Conservation (phyloP, 768 basidiomycete species). For the Lactifluus echinatus region DNA sequence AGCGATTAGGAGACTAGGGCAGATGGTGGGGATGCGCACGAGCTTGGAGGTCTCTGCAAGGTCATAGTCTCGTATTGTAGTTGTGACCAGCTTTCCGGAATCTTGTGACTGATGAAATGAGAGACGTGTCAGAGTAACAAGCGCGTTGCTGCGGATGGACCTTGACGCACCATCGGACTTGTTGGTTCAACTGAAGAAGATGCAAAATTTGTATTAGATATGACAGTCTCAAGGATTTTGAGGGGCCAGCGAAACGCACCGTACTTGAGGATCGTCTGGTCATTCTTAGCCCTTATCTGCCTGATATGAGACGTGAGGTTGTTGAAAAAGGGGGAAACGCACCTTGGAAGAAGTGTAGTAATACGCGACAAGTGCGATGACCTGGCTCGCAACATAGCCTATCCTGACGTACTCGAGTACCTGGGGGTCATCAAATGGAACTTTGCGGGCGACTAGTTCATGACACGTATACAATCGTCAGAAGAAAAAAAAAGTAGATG, state of each 20-base stretch:
- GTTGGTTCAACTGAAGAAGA: constrained; percentile 62
- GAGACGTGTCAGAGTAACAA: background rate
- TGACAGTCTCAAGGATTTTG: background rate
- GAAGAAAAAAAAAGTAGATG: background rate
- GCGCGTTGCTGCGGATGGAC: background rate
- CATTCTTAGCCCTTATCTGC: constrained; percentile 91
- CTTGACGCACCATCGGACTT: constrained; percentile 59
- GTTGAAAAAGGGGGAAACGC: no score
- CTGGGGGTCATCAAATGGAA: constrained; percentile 84
- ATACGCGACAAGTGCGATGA: constrained; percentile 63
- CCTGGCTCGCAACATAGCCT: constrained; percentile 71
- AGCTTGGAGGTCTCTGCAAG: constrained; percentile 79
- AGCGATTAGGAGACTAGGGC: no score
- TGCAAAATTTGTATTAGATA: constrained; percentile 7
- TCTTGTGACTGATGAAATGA: constrained; percentile 42
- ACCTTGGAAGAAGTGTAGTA: constrained; percentile 70
- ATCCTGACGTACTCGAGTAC: constrained; percentile 76
- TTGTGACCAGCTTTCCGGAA: constrained; percentile 71
- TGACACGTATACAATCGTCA: constrained; percentile 15
- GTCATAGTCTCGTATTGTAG: constrained; percentile 91
- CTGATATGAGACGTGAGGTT: constrained; percentile 7
- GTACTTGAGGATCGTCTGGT: constrained; percentile 93
- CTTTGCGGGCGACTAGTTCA: constrained; percentile 70
- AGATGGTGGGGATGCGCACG: constrained; percentile 41
- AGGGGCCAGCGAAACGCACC: constrained; percentile 40